Evolutionary conservation across 257 asterid genomes (phyloP).

Genomic region (Jaltomata sinuosa): DNA sequence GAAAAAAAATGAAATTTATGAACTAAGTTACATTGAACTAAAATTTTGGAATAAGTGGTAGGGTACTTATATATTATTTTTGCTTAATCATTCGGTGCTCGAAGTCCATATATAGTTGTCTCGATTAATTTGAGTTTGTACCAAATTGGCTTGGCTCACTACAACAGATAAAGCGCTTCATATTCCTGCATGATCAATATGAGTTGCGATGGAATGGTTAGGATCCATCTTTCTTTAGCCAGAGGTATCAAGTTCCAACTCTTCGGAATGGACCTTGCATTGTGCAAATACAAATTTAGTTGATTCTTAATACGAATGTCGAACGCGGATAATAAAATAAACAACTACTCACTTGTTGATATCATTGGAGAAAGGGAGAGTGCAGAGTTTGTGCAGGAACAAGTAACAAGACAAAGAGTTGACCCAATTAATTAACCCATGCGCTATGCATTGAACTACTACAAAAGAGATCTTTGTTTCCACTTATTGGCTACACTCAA

Average conservation of each 20-base stretch:
- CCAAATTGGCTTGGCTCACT: not conserved
- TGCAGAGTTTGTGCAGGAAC: not conserved
- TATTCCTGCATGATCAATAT: not conserved
- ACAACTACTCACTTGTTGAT: not conserved
- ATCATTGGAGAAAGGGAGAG: not conserved
- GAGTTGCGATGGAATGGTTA: rapidly evolving
- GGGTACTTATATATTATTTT: too few relatives aligned
- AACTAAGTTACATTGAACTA: not conserved
- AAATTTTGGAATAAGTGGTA: not conserved
- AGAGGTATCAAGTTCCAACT: rapidly evolving
- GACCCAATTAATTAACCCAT: not conserved
- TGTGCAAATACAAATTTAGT: not conserved
- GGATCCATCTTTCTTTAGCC: rapidly evolving
- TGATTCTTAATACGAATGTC: not conserved
- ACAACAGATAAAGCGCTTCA: not conserved
- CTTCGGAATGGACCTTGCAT: rapidly evolving
- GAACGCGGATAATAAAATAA: too few relatives aligned
- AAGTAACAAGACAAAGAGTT: not conserved
- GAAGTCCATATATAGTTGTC: not conserved
- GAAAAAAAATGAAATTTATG: not conserved
- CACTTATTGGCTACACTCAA: not conserved
- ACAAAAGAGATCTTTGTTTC: not conserved
- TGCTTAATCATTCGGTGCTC: not conserved
- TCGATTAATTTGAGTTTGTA: not conserved
- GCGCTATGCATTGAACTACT: not conserved